Conservation (phyloP, 2,329 filamentous ascomycete species). For the Xylariomycetidae sp. region DNA sequence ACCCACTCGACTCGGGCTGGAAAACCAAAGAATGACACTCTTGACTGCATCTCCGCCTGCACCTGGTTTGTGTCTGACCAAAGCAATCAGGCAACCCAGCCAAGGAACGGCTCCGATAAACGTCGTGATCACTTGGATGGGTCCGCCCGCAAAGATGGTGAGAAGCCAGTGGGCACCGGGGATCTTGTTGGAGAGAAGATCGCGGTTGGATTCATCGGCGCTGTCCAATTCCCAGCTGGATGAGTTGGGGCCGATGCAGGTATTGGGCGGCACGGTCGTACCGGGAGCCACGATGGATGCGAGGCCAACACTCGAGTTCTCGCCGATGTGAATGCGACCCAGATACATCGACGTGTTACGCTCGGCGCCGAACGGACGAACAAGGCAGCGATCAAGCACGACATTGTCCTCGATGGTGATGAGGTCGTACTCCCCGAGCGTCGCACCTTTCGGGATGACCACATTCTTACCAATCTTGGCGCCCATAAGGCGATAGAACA, state of each 20-base stretch:
- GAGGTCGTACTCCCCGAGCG: conserved; percentile 50
- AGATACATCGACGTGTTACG: conserved; percentile 54
- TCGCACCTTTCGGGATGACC: conserved; percentile 33
- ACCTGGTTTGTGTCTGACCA: conserved; percentile 34
- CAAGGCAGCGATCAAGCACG: conserved; percentile 39
- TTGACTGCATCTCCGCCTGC: conserved; percentile 29
- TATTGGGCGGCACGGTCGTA: conserved; percentile 38
- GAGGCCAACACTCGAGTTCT: conserved; percentile 40
- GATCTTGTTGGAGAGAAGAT: conserved; percentile 31
- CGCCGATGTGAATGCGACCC: conserved; percentile 42
- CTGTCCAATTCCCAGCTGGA: conserved; percentile 50
- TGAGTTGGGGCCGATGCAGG: conserved; percentile 50
- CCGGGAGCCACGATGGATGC: conserved; percentile 46
- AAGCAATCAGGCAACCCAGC: conserved; percentile 37
- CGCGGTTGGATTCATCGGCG: conserved; percentile 40
- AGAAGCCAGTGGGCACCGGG: conserved; percentile 40
- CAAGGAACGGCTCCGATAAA: conserved; percentile 40
- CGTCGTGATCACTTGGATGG: conserved; percentile 33
- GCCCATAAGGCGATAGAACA: conserved; percentile 47
- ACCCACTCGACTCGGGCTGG: conserved; percentile 36
- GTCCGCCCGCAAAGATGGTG: conserved; percentile 34
- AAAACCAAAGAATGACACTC: conserved; percentile 43
- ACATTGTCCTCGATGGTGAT: conserved; percentile 47
- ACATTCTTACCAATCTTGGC: conserved; percentile 47
- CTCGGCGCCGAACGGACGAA: conserved; percentile 49